Conservation (phyloP, 1,284 basidiomycete species). For the Marasmius tenuissimus region DNA sequence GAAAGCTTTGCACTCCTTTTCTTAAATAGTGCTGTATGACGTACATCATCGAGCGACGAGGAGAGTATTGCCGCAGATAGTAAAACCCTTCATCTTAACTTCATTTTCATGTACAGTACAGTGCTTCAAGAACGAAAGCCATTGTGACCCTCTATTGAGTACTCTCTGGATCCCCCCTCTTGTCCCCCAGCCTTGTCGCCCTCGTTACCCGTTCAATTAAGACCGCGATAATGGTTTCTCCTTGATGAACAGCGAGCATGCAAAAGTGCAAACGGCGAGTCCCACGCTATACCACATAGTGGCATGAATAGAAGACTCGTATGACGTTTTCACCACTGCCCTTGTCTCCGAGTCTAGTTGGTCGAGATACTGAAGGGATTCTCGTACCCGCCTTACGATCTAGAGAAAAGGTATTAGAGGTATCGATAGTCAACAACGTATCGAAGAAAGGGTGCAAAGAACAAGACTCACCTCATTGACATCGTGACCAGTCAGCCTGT, state of each 20-base stretch:
- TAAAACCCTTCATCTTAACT: too few species aligned
- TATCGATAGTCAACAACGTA: conserved; percentile 14
- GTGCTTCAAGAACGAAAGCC: too few species aligned
- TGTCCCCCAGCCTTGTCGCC: too few species aligned
- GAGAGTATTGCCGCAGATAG: too few species aligned
- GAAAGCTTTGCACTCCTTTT: too few species aligned
- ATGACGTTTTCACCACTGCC: background rate
- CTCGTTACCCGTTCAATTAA: too few species aligned
- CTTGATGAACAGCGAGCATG: background rate
- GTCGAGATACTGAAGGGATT: background rate
- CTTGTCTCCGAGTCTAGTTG: background rate
- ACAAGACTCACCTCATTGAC: background rate
- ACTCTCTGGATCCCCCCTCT: too few species aligned
- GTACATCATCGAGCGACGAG: too few species aligned
- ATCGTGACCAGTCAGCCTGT: conserved; percentile 24
- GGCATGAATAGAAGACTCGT: background rate
- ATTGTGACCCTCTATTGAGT: too few species aligned
- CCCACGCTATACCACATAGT: background rate
- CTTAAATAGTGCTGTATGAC: too few species aligned
- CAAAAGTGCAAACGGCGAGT: background rate
- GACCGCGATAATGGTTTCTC: background rate
- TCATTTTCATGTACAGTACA: too few species aligned
- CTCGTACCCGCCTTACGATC: background rate
- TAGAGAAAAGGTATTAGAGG: background rate
- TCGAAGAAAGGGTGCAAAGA: conserved; percentile 27